Conservation (phyloP, 345 rosid genomes). For the Turnera subulata region DNA sequence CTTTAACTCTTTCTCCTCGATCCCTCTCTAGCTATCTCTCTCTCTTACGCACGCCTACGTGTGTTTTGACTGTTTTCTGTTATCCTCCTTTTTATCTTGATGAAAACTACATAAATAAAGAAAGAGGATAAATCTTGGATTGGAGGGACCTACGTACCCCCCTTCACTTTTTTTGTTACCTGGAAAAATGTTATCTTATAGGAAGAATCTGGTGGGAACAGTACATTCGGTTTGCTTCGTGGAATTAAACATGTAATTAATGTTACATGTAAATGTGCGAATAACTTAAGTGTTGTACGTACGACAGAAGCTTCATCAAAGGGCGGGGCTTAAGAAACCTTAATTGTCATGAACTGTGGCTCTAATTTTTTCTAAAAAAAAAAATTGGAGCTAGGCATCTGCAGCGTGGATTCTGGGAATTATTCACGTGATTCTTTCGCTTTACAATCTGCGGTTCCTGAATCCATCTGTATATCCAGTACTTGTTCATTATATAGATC, state of each 20-base stretch:
- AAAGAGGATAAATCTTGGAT: too few relatives aligned
- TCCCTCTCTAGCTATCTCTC: neutral
- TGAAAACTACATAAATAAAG: neutral
- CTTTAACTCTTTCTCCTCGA: slow-evolving; percentile 24
- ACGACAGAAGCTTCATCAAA: slow-evolving; percentile 32
- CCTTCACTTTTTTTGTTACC: too few relatives aligned
- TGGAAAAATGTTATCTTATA: too few relatives aligned
- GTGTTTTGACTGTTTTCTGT: neutral
- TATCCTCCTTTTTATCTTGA: neutral
- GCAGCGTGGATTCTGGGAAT: slow-evolving; percentile 51
- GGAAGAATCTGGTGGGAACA: too few relatives aligned
- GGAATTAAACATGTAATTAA: too few relatives aligned
- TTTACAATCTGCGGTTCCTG: neutral
- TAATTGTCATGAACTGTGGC: neutral
- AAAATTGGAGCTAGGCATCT: slow-evolving; percentile 26
- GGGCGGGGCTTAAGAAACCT: slow-evolving; percentile 36
- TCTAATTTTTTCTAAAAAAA: neutral
- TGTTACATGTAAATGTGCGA: too few relatives aligned
- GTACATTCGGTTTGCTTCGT: too few relatives aligned
- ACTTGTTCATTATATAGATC: too few relatives aligned
- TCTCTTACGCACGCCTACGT: neutral
- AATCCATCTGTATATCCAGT: too few relatives aligned
- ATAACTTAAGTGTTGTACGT: slow-evolving; percentile 20
- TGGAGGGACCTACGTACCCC: too few relatives aligned
- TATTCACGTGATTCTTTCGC: slow-evolving; percentile 36